Percentiles rank a stretch among this genome's conserved stretches.
phyloP scores from a whole-genome alignment of 129 eudicot genomes.

The Deinandra increscens region DNA sequence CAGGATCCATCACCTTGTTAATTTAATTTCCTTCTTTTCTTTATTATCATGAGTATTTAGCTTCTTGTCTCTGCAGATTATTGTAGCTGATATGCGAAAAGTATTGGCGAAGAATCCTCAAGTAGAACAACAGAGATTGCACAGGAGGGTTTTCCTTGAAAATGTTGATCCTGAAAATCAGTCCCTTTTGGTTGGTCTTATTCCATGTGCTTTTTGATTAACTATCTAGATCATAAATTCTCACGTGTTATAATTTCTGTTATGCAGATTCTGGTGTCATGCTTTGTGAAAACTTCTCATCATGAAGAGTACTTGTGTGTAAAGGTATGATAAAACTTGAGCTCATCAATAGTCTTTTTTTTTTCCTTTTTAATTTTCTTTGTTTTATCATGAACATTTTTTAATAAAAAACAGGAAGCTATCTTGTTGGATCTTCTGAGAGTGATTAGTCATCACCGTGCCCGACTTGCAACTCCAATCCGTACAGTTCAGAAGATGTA shows the following conservation, averaged over 20 bases:
- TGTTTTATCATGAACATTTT: neutral
- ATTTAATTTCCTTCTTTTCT: slow-evolving; percentile 1
- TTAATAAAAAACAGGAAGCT: slow-evolving; percentile 60
- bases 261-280: slow-evolving; percentile 77
- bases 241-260: neutral
- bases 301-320: slow-evolving; percentile 88
- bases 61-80: slow-evolving; percentile 48
- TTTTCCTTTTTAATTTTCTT: neutral
- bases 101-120: slow-evolving; percentile 96
- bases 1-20: slow-evolving; percentile 5
- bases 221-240: neutral
- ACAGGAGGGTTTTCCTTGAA: slow-evolving; percentile 90
- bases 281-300: slow-evolving; percentile 95
- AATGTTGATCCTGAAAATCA: slow-evolving; percentile 86
- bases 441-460: slow-evolving; percentile 85
- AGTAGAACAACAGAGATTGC: slow-evolving; percentile 94
- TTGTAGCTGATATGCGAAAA: slow-evolving; percentile 97
- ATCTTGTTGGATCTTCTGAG: slow-evolving; percentile 85
- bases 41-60: neutral
- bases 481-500: slow-evolving; percentile 87
- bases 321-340: slow-evolving; percentile 49
- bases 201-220: slow-evolving; percentile 4
- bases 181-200: slow-evolving; percentile 67
- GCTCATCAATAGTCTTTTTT: slow-evolving; percentile 8
- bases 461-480: slow-evolving; percentile 95